Percentiles rank a stretch among this genome's conserved stretches.
phyloP scores from a whole-genome alignment of 768 basidiomycete species.

The Jaapia argillacea region DNA sequence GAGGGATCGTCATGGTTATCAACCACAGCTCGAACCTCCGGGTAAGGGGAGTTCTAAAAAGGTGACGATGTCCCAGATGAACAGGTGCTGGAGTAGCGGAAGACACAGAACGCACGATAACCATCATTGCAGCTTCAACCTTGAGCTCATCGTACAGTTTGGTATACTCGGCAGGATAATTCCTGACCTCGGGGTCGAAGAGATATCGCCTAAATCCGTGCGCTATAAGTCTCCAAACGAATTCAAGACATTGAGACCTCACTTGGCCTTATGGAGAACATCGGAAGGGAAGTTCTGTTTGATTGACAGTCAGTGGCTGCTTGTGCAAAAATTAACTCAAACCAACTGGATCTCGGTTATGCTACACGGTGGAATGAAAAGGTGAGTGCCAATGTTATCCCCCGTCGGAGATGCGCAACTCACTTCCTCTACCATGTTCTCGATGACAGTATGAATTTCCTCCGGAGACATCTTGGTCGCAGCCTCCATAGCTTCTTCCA shows the following conservation, averaged over 20 bases:
- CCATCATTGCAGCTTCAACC: slow-evolving; percentile 19
- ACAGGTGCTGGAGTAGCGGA: background rate
- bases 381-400: no score
- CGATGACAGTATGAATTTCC: slow-evolving; percentile 11
- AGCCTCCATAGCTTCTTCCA: background rate
- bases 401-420: background rate
- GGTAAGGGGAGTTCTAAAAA: slow-evolving; percentile 5
- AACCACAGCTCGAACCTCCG: background rate
- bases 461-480: background rate
- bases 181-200: slow-evolving; percentile 8
- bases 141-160: slow-evolving; percentile 16
- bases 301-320: no score
- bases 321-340: no score
- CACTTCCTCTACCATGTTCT: slow-evolving; percentile 10
- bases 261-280: background rate
- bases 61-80: background rate
- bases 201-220: slow-evolving; percentile 8
- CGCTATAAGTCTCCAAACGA: background rate
- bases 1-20: background rate
- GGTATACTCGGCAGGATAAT: slow-evolving; percentile 8
- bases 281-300: background rate
- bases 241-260: background rate
- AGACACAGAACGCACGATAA: slow-evolving; percentile 7
- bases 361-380: no score
- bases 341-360: slow-evolving; percentile 6